phyloP scores from a whole-genome alignment of 83 land plant genomes.

The Larix sibirica region DNA sequence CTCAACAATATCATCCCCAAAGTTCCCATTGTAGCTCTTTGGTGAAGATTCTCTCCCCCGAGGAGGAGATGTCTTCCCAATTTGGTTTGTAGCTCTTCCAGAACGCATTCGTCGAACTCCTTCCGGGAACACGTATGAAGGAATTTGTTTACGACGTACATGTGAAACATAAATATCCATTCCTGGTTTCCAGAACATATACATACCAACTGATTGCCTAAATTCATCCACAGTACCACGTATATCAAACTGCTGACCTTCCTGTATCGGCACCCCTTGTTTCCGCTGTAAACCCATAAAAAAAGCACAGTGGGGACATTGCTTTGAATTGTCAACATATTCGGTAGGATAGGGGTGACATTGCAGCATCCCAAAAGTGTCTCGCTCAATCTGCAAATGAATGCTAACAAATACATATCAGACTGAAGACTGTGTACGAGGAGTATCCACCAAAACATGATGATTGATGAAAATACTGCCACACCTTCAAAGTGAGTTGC shows the following conservation, averaged over 20 bases:
- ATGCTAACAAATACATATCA: slow-evolving; percentile 4
- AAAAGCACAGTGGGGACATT: slow-evolving; percentile 55
- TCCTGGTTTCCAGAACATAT: slow-evolving; percentile 79
- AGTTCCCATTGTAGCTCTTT: slow-evolving; percentile 5
- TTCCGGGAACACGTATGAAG: slow-evolving; percentile 81
- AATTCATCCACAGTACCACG: slow-evolving; percentile 84
- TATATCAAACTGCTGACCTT: slow-evolving; percentile 89
- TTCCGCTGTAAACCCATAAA: slow-evolving; percentile 93
- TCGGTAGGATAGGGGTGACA: slow-evolving; percentile 92
- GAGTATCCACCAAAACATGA: neutral
- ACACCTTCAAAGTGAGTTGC: slow-evolving; percentile 25
- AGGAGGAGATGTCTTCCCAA: slow-evolving; percentile 3
- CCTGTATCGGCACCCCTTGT: slow-evolving; percentile 62
- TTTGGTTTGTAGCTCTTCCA: neutral
- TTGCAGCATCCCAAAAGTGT: slow-evolving; percentile 83
- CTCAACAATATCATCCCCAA: slow-evolving; percentile 1
- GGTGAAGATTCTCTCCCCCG: slow-evolving; percentile 8
- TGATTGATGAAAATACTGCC: neutral
- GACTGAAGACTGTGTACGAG: neutral
- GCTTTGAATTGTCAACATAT: slow-evolving; percentile 55
- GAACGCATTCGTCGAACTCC: slow-evolving; percentile 38
- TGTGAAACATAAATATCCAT: slow-evolving; percentile 93
- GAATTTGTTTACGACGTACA: slow-evolving; percentile 75
- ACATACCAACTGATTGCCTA: slow-evolving; percentile 54
- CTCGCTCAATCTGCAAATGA: slow-evolving; percentile 66